Percentiles rank a stretch among this genome's conserved stretches.
These are phyloP conservation scores for Paxillus ammoniavirescens DNA, from an alignment of 768 basidiomycete species.

Conservation along the genomic window DNA sequence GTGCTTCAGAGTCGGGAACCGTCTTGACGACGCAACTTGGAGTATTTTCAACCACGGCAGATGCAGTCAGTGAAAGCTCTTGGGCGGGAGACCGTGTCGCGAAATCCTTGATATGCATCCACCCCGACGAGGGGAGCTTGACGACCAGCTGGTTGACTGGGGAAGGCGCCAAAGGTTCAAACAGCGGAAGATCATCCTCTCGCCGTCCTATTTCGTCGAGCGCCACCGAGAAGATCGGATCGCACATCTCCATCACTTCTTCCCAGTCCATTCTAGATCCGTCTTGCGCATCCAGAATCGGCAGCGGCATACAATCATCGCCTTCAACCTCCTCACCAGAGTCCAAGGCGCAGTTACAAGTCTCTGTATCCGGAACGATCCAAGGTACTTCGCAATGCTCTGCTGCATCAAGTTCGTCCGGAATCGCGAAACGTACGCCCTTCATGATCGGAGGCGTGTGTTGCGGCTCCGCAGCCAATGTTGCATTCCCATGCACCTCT, in stretches of 20 bases:
- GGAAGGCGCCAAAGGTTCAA: not conserved
- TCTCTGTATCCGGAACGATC: not conserved
- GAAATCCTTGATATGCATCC: slow-evolving; percentile 3
- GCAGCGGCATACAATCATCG: not conserved
- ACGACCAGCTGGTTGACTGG: not conserved
- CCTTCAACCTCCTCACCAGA: not conserved
- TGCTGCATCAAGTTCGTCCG: not conserved
- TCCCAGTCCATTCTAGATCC: not conserved
- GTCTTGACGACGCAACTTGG: not conserved
- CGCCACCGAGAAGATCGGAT: not conserved
- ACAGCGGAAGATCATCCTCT: not conserved
- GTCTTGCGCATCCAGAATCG: not conserved
- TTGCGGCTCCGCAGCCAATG: not conserved
- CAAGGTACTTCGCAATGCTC: not conserved
- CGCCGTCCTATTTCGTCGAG: not conserved
- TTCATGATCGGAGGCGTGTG: not conserved
- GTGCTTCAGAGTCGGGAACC: not conserved
- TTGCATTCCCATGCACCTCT: not conserved
- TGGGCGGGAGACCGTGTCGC: slow-evolving; percentile 14
- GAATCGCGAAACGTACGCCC: not conserved
- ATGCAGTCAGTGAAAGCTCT: not conserved
- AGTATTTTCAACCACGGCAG: slow-evolving; percentile 5
- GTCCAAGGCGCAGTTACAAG: not conserved
- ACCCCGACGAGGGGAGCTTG: slow-evolving; percentile 14
- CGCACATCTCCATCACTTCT: not conserved